Base-by-base conservation (phyloP, 73 alveolate genomes). In the Paramecium pentaurelia region DNA sequence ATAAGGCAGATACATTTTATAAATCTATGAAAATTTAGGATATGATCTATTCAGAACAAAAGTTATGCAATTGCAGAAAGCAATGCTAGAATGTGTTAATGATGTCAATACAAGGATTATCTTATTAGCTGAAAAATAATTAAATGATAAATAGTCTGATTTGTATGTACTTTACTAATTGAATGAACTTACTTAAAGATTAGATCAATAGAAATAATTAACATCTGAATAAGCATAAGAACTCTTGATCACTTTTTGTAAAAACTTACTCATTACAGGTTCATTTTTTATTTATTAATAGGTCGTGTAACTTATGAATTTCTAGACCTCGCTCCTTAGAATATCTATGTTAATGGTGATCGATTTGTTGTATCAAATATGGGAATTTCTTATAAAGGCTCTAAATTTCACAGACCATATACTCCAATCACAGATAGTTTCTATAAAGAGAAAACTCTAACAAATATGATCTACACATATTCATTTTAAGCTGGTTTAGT, bases 401-500 rank as follows among this genome's bases (percentile, higher is more conserved):
- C 77, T 40, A 80, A 80, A 49, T 80, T 80, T 80, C 91, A 80
- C 25, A 80, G 91, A 14, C 49, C 47, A 4, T 80, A 80, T 6
- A 27, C 18, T 27, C 77, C 91, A 6, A 44, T 34, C 27, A 80
- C 77, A 6, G 91, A 80, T 11, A 40, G 34, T 80, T 80, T 80
- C 30, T 20, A 44, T 40, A 80, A 80, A 45, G 73, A 80, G 58
- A 80, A 80, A 80, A 32, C 60, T 7, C 20, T 34, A 36, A 6
- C 20, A 75, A 75, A 49, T 64, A 80, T 49, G 44, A 80, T 80
- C 8, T 47, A 80, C 12, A 40, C 77, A 9, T 80, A 80, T 80
- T 25, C 77, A 32, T 80, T 80, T 49, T 80, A 80, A 36, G 91
- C 91, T 45, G 91, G 64, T 9, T 80, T 80, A 14, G 91, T 80